These are phyloP conservation scores for Trichophyton equinum DNA, from an alignment of 2,329 filamentous ascomycete genomes.

Conservation along the genomic window DNA sequence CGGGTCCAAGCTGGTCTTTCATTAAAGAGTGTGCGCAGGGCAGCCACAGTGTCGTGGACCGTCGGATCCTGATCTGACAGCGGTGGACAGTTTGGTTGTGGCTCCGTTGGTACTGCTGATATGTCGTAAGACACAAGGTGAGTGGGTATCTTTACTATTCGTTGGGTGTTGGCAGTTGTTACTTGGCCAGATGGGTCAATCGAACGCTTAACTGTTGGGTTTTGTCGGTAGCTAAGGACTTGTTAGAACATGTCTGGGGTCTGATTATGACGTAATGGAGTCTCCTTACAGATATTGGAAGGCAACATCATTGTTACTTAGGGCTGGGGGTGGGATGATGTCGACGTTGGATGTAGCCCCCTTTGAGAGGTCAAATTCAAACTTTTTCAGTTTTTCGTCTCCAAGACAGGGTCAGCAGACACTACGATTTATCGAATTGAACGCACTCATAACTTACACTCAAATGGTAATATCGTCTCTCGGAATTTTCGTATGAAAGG, in stretches of 20 bases:
- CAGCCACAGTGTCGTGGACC: conserved; percentile 51
- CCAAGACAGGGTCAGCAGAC: not conserved
- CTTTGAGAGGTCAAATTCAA: conserved; percentile 53
- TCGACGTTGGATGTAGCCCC: conserved; percentile 51
- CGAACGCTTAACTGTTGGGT: conserved; percentile 57
- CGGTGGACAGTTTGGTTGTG: conserved; percentile 44
- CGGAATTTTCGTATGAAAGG: conserved; percentile 59
- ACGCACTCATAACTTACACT: conserved; percentile 40
- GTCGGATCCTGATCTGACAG: conserved; percentile 41
- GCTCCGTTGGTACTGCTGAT: conserved; percentile 47
- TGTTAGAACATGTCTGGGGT: conserved; percentile 18
- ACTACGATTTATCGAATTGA: not conserved
- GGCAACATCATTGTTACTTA: conserved; percentile 59
- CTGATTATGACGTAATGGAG: not conserved
- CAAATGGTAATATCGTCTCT: conserved; percentile 57
- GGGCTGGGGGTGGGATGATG: conserved; percentile 66
- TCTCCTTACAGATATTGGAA: conserved; percentile 46
- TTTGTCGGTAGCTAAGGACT: conserved; percentile 61
- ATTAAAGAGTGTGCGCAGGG: conserved; percentile 54
- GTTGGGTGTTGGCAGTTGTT: conserved; percentile 45
- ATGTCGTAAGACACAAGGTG: conserved; percentile 50
- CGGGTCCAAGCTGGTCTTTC: conserved; percentile 77
- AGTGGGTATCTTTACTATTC: conserved; percentile 46
- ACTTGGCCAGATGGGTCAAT: conserved; percentile 47
- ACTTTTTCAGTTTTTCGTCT: conserved; percentile 50